Conservation (phyloP, 2,329 filamentous ascomycete species). For the Cytospora paraplurivora region DNA sequence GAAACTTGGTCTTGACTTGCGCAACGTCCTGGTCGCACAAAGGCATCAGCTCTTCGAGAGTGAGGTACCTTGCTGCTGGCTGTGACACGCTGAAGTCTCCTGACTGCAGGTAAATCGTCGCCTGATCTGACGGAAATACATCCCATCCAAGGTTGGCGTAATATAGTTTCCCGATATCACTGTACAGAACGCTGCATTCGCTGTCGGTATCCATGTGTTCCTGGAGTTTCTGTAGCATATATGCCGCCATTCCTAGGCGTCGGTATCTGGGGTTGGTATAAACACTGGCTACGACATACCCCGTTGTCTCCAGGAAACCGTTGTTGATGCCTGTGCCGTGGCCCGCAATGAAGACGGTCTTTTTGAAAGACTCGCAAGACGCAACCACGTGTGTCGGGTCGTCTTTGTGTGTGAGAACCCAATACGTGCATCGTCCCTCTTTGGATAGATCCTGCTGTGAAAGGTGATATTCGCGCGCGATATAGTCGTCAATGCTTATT, state of each 20-base stretch:
- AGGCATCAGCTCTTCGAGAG: conserved; percentile 31
- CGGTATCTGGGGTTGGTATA: conserved; percentile 41
- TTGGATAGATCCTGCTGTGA: conserved; percentile 34
- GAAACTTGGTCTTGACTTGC: conserved; percentile 34
- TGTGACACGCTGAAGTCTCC: conserved; percentile 29
- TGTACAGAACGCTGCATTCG: conserved; percentile 42
- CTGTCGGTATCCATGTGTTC: conserved; percentile 39
- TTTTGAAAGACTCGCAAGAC: conserved; percentile 38
- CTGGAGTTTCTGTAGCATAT: conserved; percentile 39
- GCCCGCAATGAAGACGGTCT: conserved; percentile 35
- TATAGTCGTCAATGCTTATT: conserved; percentile 35
- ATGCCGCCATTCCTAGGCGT: conserved; percentile 40
- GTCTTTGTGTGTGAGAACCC: conserved; percentile 36
- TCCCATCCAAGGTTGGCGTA: conserved; percentile 41
- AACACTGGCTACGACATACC: conserved; percentile 40
- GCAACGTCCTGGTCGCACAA: conserved; percentile 36
- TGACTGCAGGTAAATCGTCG: conserved; percentile 37
- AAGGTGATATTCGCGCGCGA: conserved; percentile 36
- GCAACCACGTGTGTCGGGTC: conserved; percentile 38
- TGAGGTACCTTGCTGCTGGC: conserved; percentile 32
- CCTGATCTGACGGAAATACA: conserved; percentile 37
- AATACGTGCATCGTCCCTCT: conserved; percentile 36
- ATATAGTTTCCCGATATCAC: conserved; percentile 38
- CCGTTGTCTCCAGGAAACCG: conserved; percentile 34
- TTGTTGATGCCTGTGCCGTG: conserved; percentile 29